Conservation (phyloP, 2,329 filamentous ascomycete species). For the Massarina eburnea region DNA sequence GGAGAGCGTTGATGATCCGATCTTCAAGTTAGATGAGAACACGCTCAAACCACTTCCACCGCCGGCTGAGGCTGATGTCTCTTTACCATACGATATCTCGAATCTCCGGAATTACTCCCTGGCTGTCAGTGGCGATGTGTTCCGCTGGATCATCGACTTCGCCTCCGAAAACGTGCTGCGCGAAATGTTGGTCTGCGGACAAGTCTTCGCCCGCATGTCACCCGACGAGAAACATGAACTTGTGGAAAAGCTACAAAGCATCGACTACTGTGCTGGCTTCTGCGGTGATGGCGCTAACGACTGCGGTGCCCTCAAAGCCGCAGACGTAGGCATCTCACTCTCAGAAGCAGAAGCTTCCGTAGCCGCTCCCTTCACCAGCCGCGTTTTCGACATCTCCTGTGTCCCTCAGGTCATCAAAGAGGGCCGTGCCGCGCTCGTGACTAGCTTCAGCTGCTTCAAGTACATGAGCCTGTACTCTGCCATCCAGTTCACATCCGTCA, state of each 20-base stretch:
- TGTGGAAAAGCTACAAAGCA: slow-evolving; percentile 93
- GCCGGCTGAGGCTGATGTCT: slow-evolving; percentile 73
- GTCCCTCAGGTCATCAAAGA: slow-evolving; percentile 92
- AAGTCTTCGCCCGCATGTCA: slow-evolving; percentile 97
- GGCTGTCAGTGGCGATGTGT: slow-evolving; percentile 89
- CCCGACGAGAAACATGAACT: slow-evolving; percentile 98
- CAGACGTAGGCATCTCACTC: slow-evolving; percentile 94
- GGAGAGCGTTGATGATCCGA: slow-evolving; percentile 91
- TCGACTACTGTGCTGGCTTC: slow-evolving; percentile 94
- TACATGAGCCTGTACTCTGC: slow-evolving; percentile 99
- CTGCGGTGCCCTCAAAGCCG: slow-evolving; percentile 93
- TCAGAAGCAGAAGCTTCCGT: slow-evolving; percentile 98
- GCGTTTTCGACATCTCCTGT: slow-evolving; percentile 94
- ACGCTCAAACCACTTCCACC: slow-evolving; percentile 78
- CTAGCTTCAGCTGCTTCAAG: slow-evolving; percentile 99
- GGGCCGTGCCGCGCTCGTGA: slow-evolving; percentile 92
- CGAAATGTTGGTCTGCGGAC: slow-evolving; percentile 85
- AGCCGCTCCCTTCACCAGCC: slow-evolving; percentile 94
- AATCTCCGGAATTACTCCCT: slow-evolving; percentile 84
- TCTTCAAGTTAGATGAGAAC: slow-evolving; percentile 74
- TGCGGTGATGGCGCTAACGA: slow-evolving; percentile 98
- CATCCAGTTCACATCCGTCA: slow-evolving; percentile 98
- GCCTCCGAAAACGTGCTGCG: slow-evolving; percentile 78
- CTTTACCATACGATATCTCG: slow-evolving; percentile 79
- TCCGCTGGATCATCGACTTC: slow-evolving; percentile 94